Conservation (phyloP, 208 protist genomes). For the Leishmania tarentolae region DNA sequence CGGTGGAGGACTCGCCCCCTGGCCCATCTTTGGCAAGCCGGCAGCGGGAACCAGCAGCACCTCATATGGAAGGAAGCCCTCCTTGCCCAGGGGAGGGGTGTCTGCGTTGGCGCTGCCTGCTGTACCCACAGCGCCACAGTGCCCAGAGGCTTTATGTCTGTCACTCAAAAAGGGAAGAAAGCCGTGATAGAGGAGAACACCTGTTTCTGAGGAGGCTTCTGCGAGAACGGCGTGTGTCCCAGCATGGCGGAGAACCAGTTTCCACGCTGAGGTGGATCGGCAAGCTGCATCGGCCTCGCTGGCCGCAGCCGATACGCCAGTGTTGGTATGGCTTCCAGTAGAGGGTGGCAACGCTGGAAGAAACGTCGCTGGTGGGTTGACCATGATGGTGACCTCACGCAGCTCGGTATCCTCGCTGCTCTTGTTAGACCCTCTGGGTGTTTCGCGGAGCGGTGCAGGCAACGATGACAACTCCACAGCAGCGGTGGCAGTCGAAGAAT, state of each 20-base stretch:
- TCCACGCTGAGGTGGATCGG: neutral
- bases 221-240: constrained; percentile 18
- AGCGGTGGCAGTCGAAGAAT: constrained; percentile 6
- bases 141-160: neutral
- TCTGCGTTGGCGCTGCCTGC: neutral
- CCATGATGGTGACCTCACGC: constrained; percentile 23
- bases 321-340: neutral
- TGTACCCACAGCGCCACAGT: neutral
- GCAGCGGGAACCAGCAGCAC: constrained; percentile 14
- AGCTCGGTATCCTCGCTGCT: neutral
- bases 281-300: no score
- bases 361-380: constrained; percentile 6
- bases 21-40: neutral
- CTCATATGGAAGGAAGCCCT: constrained; percentile 18
- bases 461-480: constrained; percentile 7
- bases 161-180: constrained; percentile 20
- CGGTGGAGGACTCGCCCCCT: neutral
- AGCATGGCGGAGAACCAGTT: constrained; percentile 19
- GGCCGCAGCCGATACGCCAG: neutral
- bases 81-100: neutral
- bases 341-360: neutral
- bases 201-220: neutral
- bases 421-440: neutral
- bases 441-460: constrained; percentile 11
- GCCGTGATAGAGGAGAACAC: constrained; percentile 24